phyloP scores from a whole-genome alignment of 306 rosid species.

The Mucuna pruriens region DNA sequence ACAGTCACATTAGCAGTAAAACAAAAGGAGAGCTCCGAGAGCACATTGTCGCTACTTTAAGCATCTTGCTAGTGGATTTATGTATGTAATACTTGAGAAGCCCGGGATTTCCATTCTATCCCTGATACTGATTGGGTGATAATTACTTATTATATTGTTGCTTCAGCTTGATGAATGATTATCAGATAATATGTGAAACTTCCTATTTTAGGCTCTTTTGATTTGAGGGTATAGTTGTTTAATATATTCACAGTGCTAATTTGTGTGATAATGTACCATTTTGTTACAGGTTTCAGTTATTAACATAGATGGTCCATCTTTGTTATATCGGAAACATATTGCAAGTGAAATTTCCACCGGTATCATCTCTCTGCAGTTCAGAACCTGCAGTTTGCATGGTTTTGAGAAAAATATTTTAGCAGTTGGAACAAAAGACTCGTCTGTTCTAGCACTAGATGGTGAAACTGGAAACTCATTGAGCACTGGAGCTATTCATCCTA shows the following conservation, averaged over 20 bases:
- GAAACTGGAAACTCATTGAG: slow-evolving; percentile 70
- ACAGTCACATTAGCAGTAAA: background rate
- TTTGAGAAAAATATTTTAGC: slow-evolving; percentile 73
- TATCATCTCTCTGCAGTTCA: slow-evolving; percentile 72
- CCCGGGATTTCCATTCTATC: background rate
- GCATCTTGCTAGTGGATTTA: slow-evolving; percentile 11
- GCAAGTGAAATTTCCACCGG: slow-evolving; percentile 76
- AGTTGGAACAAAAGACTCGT: slow-evolving; percentile 81
- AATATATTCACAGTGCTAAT: slow-evolving; percentile 8
- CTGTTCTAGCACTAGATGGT: slow-evolving; percentile 70
- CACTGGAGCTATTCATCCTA: slow-evolving; percentile 69
- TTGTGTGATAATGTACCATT: slow-evolving; percentile 17
- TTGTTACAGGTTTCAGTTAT: slow-evolving; percentile 74
- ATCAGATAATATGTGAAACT: background rate
- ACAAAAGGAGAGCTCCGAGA: background rate
- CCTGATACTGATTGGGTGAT: slow-evolving; percentile 6
- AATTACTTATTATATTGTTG: background rate
- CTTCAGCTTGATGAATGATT: background rate
- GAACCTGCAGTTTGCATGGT: slow-evolving; percentile 67
- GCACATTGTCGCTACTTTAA: background rate
- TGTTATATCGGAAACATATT: slow-evolving; percentile 68
- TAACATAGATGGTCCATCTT: slow-evolving; percentile 65
- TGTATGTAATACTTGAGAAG: background rate
- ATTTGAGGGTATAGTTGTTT: slow-evolving; percentile 7
- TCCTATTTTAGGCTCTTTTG: slow-evolving; percentile 10